Evolutionary conservation across 257 asterid genomes (phyloP).

Genomic region (Penstemon davidsonii): DNA sequence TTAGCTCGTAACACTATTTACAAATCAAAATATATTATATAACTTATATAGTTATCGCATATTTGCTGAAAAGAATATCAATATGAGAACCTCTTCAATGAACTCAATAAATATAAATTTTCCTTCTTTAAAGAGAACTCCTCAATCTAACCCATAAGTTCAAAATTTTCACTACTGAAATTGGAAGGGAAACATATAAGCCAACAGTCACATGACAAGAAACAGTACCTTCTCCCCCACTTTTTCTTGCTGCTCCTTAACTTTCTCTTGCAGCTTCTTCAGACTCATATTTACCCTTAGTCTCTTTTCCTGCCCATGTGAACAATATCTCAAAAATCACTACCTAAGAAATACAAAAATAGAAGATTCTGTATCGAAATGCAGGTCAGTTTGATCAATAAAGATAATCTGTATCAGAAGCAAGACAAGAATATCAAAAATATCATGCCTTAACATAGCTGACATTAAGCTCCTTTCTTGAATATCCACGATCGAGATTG

Average conservation of each 20-base stretch:
- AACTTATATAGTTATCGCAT: too few species aligned
- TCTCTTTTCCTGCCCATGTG: slow-evolving; percentile 55
- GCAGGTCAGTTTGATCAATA: not conserved
- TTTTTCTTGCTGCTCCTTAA: slow-evolving; percentile 77
- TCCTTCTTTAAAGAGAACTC: too few species aligned
- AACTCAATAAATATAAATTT: too few species aligned
- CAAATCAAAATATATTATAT: too few species aligned
- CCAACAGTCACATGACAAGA: slow-evolving; percentile 16
- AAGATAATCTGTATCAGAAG: not conserved
- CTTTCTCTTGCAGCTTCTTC: slow-evolving; percentile 69
- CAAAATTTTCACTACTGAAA: too few species aligned
- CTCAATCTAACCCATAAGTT: too few species aligned
- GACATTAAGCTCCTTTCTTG: slow-evolving; percentile 70
- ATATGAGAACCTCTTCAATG: too few species aligned
- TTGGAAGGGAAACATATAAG: not conserved
- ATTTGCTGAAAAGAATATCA: too few species aligned
- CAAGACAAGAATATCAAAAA: slow-evolving; percentile 5
- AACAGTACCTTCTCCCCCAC: slow-evolving; percentile 70
- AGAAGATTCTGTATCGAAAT: slow-evolving; percentile 3
- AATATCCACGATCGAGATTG: slow-evolving; percentile 78
- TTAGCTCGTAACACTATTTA: too few species aligned
- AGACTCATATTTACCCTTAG: slow-evolving; percentile 70
- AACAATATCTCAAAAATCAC: slow-evolving; percentile 23
- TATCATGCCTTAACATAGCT: slow-evolving; percentile 65
- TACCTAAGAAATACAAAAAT: slow-evolving; percentile 13